phyloP scores from a whole-genome alignment of 2,329 filamentous ascomycete genomes.

The Coleophoma cylindrospora region DNA sequence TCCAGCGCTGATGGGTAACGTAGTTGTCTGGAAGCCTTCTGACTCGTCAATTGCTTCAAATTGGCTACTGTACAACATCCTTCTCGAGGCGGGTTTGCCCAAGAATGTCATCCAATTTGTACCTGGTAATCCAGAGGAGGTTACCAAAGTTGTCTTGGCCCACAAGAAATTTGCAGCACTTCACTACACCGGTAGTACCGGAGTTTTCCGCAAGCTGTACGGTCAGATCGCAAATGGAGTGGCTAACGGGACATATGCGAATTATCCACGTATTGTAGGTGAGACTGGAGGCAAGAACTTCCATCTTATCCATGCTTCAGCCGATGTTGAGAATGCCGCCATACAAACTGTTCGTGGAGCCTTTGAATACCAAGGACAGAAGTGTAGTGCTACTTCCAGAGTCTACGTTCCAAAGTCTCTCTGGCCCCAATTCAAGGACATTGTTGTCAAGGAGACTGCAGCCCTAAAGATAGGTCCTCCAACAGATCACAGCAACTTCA shows the following conservation, averaged over 20 bases:
- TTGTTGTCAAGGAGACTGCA: constrained; percentile 62
- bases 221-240: constrained; percentile 79
- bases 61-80: constrained; percentile 85
- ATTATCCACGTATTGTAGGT: constrained; percentile 84
- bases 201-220: constrained; percentile 85
- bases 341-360: constrained; percentile 80
- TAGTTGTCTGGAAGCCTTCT: constrained; percentile 96
- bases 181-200: constrained; percentile 91
- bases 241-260: constrained; percentile 73
- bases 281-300: constrained; percentile 95
- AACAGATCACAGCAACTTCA: constrained; percentile 67
- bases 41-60: constrained; percentile 84
- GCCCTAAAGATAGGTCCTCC: constrained; percentile 68
- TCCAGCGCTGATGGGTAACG: constrained; percentile 87
- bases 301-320: constrained; percentile 73
- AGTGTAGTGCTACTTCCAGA: constrained; percentile 81
- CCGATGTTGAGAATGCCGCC: constrained; percentile 73
- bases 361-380: constrained; percentile 89
- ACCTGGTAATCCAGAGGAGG: constrained; percentile 78
- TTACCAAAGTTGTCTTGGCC: constrained; percentile 71
- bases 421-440: constrained; percentile 66
- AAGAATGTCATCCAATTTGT: constrained; percentile 90
- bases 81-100: constrained; percentile 86
- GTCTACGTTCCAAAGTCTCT: constrained; percentile 72
- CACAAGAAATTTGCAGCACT: constrained; percentile 84